A percentile compares a stretch with the other conserved stretches of the same genome.
Evolutionary conservation across 2,329 filamentous ascomycete species (phyloP).

Genomic region (Pseudopyrenochaeta lycopersici): DNA sequence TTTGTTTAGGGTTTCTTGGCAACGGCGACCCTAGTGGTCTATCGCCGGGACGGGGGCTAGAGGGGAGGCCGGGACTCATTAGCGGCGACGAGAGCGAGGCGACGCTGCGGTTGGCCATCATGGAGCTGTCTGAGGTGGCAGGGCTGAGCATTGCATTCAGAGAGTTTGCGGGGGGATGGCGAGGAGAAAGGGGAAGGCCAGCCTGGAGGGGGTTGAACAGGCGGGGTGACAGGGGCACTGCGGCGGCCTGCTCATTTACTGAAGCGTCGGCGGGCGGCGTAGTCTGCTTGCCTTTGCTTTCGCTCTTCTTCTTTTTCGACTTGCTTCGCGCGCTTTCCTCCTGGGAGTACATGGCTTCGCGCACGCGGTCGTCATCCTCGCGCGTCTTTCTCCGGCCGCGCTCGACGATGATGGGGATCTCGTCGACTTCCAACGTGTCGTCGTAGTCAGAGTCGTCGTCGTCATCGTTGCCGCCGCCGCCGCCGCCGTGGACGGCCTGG

Average conservation of each 20-base stretch:
- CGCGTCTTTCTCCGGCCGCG: slow-evolving; percentile 84
- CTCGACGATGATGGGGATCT: slow-evolving; percentile 63
- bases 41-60: slow-evolving; percentile 69
- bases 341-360: slow-evolving; percentile 72
- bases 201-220: slow-evolving; percentile 40
- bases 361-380: slow-evolving; percentile 84
- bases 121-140: slow-evolving; percentile 50
- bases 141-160: slow-evolving; percentile 61
- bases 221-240: slow-evolving; percentile 39
- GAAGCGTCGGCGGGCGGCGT: slow-evolving; percentile 31
- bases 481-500: slow-evolving; percentile 60
- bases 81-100: slow-evolving; percentile 56
- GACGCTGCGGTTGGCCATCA: slow-evolving; percentile 50
- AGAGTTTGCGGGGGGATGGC: slow-evolving; percentile 47
- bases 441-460: slow-evolving; percentile 86
- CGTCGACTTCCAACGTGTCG: slow-evolving; percentile 75
- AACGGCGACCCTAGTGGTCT: slow-evolving; percentile 67
- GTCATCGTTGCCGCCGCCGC: slow-evolving; percentile 78
- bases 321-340: slow-evolving; percentile 75
- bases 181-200: slow-evolving; percentile 50
- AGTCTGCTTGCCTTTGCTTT: slow-evolving; percentile 59
- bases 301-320: slow-evolving; percentile 74
- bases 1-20: slow-evolving; percentile 65
- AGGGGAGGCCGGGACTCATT: slow-evolving; percentile 70
- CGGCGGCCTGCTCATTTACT: slow-evolving; percentile 23